phyloP scores from a whole-genome alignment of 257 asterid genomes.

The Jacaranda copaia region DNA sequence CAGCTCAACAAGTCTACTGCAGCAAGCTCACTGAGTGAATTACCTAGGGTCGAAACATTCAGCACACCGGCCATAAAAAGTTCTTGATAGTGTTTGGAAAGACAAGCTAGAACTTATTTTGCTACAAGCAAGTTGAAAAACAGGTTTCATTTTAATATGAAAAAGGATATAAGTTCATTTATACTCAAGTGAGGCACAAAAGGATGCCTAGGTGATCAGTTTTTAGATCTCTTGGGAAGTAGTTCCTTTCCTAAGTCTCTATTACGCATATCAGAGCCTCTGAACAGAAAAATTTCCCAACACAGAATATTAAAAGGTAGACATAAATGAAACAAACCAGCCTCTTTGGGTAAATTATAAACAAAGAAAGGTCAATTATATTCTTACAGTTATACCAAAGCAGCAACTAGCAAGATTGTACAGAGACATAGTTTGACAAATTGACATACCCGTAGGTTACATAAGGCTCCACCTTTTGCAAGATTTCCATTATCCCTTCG shows the following conservation, averaged over 20 bases:
- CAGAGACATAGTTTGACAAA: constrained; percentile 42
- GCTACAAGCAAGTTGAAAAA: background rate
- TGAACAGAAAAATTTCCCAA: background rate
- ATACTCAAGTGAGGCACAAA: background rate
- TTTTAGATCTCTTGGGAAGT: background rate
- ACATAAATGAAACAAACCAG: background rate
- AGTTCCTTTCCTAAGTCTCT: background rate
- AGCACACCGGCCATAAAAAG: background rate
- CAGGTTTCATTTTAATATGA: background rate
- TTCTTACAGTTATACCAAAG: background rate
- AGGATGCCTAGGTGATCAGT: background rate
- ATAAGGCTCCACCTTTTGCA: constrained; percentile 87
- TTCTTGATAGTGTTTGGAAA: background rate
- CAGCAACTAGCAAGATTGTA: constrained; percentile 8
- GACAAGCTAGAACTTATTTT: background rate
- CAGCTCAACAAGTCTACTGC: background rate
- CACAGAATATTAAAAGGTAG: background rate
- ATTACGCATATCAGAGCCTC: background rate
- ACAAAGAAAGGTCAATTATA: background rate
- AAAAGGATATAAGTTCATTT: background rate
- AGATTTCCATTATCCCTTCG: constrained; percentile 59
- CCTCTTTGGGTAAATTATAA: background rate
- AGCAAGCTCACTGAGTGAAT: background rate
- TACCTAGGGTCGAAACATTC: background rate
- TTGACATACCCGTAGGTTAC: constrained; percentile 87